Conservation (phyloP, 2,329 filamentous ascomycete genomes). For the Laburnicola sp. region DNA sequence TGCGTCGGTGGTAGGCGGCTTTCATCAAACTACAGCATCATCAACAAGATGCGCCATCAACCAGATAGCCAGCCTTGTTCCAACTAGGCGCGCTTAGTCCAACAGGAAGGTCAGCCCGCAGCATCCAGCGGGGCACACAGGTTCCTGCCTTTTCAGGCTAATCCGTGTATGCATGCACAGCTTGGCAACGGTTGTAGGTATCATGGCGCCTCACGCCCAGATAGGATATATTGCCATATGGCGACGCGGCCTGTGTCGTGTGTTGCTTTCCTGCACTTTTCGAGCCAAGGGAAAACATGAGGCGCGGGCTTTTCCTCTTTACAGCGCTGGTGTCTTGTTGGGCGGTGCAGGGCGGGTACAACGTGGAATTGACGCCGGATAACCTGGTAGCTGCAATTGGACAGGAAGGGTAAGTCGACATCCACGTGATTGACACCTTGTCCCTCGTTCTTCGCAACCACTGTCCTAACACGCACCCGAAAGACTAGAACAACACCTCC, state of each 20-base stretch:
- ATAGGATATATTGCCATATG: background rate
- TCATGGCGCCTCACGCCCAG: background rate
- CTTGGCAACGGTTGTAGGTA: background rate
- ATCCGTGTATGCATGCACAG: background rate
- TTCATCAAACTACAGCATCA: no score
- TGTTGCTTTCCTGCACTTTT: background rate
- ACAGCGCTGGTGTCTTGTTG: background rate
- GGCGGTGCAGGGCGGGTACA: background rate
- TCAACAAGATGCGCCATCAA: no score
- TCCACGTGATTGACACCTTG: background rate
- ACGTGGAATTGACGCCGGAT: background rate
- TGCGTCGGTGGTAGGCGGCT: no score
- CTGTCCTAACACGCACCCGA: no score
- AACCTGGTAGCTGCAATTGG: conserved; percentile 1
- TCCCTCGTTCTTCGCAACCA: background rate
- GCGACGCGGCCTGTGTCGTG: no score
- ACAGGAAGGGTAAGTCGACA: conserved; percentile 1
- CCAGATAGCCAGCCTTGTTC: no score
- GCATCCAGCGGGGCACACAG: no score
- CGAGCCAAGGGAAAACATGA: background rate
- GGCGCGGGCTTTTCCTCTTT: background rate
- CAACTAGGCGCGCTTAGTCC: conserved; percentile 5
- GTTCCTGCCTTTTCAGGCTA: conserved; percentile 6
- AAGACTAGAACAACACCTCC: conserved; percentile 3
- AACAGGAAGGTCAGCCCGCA: conserved; percentile 1